Evolutionary conservation across 192 early-diverging fungal species (phyloP), one percentile per base, ranked within the genome.

Genomic region (Coemansia sp.): DNA sequence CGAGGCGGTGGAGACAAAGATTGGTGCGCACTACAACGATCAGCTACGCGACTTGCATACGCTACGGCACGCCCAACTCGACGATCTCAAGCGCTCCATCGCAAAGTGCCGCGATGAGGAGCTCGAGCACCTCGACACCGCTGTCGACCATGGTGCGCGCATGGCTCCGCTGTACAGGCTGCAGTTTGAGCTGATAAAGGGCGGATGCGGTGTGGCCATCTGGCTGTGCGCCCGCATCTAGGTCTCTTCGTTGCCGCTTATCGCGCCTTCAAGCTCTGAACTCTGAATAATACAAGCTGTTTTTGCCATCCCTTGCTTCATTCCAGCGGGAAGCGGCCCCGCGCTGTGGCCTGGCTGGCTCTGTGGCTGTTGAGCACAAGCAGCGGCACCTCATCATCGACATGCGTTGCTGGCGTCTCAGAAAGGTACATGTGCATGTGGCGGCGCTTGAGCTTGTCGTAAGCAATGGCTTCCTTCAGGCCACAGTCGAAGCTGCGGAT

Each of bases 1-100:
- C 0, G 96, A 98, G 64, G 96, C 94, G 3, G 96, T 97, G 14
- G 96, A 98, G 81, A 94, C 93, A 9, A 88, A 92, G 11, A 98
- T 98, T 74, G 95, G 96, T 25, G 72, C 88, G 36, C 96, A 98
- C 69, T 98, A 98, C 74, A 92, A 98, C 66, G 94, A 98, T 60
- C 94, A 97, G 79, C 72, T 97, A 28, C 82, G 95, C 11, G 93
- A 96, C 44, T 63, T 98, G 57, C 67, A 91, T 30, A 71, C 81
- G 65, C 84, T 94, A 50, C 82, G 88, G 30, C 76, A 87, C 27
- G 75, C 83, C 41, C 85, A 88, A 57, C 69, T 90, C 86, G 88
- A 85, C 41, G 62, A 59, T 19, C 62, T 61, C 36, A 61, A 60
- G 58, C 69, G 87, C 84, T 83, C 88, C 2, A 88, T 98, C 50